These are phyloP conservation scores for Xerocomellus amylosporus DNA, from an alignment of 768 basidiomycete species.

Conservation along the genomic window DNA sequence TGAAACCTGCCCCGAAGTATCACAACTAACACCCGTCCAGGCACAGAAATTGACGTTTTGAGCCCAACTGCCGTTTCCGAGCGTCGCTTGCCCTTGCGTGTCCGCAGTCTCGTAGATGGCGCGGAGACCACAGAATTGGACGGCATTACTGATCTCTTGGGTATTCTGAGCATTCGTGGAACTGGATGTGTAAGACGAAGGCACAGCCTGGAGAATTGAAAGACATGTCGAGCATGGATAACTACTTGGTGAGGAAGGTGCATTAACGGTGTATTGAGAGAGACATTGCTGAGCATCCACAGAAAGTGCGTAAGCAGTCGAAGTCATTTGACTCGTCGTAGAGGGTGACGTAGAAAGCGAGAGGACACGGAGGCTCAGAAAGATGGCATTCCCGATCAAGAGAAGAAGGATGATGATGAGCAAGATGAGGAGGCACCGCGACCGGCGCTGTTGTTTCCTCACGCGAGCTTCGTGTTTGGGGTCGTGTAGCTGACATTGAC, in stretches of 20 bases:
- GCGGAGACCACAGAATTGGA: constrained; percentile 49
- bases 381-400: constrained; percentile 40
- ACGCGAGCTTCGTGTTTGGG: constrained; percentile 17
- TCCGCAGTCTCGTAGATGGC: constrained; percentile 41
- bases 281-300: constrained; percentile 43
- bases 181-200: constrained; percentile 31
- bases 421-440: constrained; percentile 29
- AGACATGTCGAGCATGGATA: constrained; percentile 50
- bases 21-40: constrained; percentile 47
- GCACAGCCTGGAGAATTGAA: constrained; percentile 38
- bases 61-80: constrained; percentile 45
- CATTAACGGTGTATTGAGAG: constrained; percentile 44
- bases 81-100: constrained; percentile 35
- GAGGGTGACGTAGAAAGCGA: constrained; percentile 15
- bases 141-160: constrained; percentile 33
- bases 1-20: constrained; percentile 38
- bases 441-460: constrained; percentile 31
- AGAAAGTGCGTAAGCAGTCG: constrained; percentile 34
- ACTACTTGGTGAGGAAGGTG: constrained; percentile 38
- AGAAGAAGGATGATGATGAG: constrained; percentile 42
- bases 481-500: constrained; percentile 24
- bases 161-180: constrained; percentile 33
- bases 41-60: constrained; percentile 44
- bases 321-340: constrained; percentile 19
- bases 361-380: constrained; percentile 38